Evolutionary conservation across 805 yeast genomes (phyloP).

Genomic region (Komagataella pastoris): DNA sequence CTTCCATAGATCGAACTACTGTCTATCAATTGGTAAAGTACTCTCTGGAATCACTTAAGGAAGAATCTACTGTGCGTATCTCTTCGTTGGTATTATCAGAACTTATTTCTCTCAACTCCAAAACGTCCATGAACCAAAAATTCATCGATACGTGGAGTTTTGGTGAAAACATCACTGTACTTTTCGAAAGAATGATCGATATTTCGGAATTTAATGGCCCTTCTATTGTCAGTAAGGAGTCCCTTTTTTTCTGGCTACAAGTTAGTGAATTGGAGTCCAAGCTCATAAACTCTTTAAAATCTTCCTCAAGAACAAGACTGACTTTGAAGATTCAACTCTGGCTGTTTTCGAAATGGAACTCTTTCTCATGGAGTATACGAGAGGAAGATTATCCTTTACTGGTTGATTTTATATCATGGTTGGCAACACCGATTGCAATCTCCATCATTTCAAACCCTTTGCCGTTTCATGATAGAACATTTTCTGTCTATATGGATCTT

Average conservation of each 20-base stretch:
- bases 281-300: background rate
- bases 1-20: background rate
- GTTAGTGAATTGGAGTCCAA: slow-evolving; percentile 19
- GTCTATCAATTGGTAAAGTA: slow-evolving; percentile 18
- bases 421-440: background rate
- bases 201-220: slow-evolving; percentile 55
- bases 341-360: slow-evolving; percentile 34
- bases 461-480: background rate
- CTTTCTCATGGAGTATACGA: slow-evolving; percentile 4
- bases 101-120: background rate
- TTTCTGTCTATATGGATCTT: background rate
- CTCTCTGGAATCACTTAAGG: slow-evolving; percentile 23
- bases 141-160: background rate
- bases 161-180: background rate
- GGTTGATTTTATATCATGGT: background rate
- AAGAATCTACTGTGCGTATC: slow-evolving; percentile 10
- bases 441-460: background rate
- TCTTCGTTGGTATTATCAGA: slow-evolving; percentile 20
- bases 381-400: background rate
- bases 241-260: slow-evolving; percentile 41
- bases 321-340: slow-evolving; percentile 31
- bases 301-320: background rate
- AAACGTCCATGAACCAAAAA: background rate
- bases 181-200: slow-evolving; percentile 36
- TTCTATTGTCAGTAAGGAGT: slow-evolving; percentile 24